These are phyloP conservation scores for Colletotrichum limetticola DNA, from an alignment of 2,329 filamentous ascomycete genomes.

Conservation along the genomic window DNA sequence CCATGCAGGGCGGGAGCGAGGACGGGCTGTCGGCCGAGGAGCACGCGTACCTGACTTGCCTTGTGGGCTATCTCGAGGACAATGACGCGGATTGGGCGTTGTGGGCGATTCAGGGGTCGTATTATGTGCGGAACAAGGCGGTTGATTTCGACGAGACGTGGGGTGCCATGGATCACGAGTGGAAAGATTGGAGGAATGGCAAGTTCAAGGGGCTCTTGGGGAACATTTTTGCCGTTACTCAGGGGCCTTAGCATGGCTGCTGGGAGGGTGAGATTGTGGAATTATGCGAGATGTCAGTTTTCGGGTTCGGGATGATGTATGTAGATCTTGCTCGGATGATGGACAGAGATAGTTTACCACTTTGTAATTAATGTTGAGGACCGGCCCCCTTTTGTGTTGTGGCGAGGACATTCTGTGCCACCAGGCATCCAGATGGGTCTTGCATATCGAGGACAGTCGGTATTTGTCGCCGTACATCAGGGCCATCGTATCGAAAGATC, in stretches of 20 bases:
- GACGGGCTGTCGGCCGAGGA: conserved; percentile 57
- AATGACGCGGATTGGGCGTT: conserved; percentile 71
- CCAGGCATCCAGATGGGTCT: background rate
- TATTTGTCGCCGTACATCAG: background rate
- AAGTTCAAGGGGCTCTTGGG: conserved; percentile 48
- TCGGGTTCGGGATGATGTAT: background rate
- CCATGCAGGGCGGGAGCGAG: conserved; percentile 53
- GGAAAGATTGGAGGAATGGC: conserved; percentile 51
- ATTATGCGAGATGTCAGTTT: background rate
- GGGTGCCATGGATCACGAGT: conserved; percentile 58
- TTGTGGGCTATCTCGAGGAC: conserved; percentile 61
- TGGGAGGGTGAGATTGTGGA: background rate
- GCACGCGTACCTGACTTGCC: conserved; percentile 60
- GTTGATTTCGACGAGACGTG: conserved; percentile 64
- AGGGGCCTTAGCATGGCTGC: conserved; percentile 43
- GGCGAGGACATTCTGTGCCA: background rate
- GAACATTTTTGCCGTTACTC: conserved; percentile 51
- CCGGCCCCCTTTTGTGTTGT: background rate
- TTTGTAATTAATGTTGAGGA: background rate
- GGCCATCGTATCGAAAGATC: background rate
- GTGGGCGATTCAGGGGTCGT: conserved; percentile 69
- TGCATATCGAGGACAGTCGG: background rate
- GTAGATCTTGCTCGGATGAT: background rate
- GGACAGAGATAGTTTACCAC: background rate
- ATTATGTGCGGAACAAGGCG: conserved; percentile 63